These are phyloP conservation scores for Trichoderma breve DNA, from an alignment of 2,329 filamentous ascomycete genomes.

Conservation along the genomic window DNA sequence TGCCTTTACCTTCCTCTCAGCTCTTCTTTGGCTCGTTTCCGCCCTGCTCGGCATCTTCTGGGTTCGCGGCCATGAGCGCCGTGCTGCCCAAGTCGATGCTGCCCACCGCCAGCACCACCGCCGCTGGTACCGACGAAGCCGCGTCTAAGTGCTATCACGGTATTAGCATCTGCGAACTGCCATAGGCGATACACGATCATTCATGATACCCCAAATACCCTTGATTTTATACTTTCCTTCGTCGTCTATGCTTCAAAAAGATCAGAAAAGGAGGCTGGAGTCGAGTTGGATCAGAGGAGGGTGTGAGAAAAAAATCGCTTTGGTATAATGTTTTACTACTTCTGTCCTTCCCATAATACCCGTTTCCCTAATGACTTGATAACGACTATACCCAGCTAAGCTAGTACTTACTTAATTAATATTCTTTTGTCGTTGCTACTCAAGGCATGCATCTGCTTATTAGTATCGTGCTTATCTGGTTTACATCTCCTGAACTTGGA, in stretches of 20 bases:
- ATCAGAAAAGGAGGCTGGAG: neutral
- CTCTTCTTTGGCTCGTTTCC: conserved; percentile 67
- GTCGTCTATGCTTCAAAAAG: neutral
- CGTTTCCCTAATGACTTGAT: neutral
- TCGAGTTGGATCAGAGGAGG: neutral
- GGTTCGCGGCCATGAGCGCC: conserved; percentile 43
- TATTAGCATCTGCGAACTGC: neutral
- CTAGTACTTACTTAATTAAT: conserved; percentile 5
- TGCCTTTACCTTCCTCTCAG: conserved; percentile 70
- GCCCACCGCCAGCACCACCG: conserved; percentile 35
- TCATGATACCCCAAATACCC: conserved; percentile 7
- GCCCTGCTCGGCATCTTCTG: conserved; percentile 57
- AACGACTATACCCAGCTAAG: conserved; percentile 15
- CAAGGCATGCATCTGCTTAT: neutral
- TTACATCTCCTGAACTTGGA: neutral
- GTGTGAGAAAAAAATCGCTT: neutral
- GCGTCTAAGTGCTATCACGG: conserved; percentile 35
- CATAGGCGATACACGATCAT: neutral
- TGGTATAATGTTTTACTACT: neutral
- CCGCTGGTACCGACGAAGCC: conserved; percentile 45
- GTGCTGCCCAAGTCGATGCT: conserved; percentile 36
- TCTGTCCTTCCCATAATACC: neutral
- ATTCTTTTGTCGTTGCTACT: neutral
- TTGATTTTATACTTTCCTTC: neutral
- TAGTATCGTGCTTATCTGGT: neutral